Evolutionary conservation across 2,329 filamentous ascomycete genomes (phyloP), one percentile per base, ranked within the genome.

Genomic region (Neofusicoccum ribis): DNA sequence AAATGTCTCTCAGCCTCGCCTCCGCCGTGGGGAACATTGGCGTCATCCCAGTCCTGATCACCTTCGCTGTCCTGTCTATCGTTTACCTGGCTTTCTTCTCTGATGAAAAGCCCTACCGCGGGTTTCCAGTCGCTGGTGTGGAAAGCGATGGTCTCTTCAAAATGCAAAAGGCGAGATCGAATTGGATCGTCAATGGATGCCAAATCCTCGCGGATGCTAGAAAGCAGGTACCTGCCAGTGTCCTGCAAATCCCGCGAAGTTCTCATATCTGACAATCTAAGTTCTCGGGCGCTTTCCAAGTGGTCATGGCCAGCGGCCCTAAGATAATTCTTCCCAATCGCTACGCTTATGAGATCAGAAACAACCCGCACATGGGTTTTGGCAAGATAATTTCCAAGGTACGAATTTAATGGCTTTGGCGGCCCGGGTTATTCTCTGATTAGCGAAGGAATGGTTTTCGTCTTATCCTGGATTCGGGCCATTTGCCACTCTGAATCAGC

Each of bases 271-370:
- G n/a, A 59, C 15, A 4, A 1, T 20, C 3, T 3, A 3, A 59
- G 56, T 43, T 46, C 7, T 4, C 20, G 4, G 50, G 50, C 2
- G 49, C 31, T 2, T 64, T 64, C 3, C 62, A 64, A 37, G 47
- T 52, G 14, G 43, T 64, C 36, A 64, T 50, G 31, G 50, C 47
- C 15, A 43, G 51, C 20, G 62, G 62, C 4, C 62, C 62, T 7
- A 54, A 56, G 11, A 36, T 64, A 11, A 17, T 64, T 9, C 36
- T 64, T n/a, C 62, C 62, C 3, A 64, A 52, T 15, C 49, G 50
- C 4, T 64, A 64, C 27, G 50, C 50, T 17, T n/a, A 58, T 27
- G 62, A 64, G 12, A 52, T 64, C 41, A 64, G 51, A n/a, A 64
- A 56, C 51, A 56, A 52, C 17, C 47, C 49, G 9, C 37, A 56